Conservation (phyloP, 1,284 basidiomycete species). For the Chalciporus sp. region DNA sequence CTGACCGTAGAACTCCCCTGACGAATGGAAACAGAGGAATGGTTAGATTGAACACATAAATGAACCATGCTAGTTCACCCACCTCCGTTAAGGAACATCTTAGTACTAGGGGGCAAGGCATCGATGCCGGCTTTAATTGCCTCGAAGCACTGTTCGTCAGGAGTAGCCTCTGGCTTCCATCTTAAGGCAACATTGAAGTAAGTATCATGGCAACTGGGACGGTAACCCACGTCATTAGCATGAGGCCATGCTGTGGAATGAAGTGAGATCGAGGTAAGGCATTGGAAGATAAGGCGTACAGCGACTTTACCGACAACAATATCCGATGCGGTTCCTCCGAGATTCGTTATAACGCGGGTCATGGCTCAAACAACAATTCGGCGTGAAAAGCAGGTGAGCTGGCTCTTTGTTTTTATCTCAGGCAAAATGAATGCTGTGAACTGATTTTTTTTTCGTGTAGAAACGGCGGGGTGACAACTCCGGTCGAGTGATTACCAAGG, state of each 20-base stretch:
- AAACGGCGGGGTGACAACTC: no score
- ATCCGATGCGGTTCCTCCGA: constrained; percentile 25
- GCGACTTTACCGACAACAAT: constrained; percentile 32
- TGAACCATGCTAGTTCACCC: constrained; percentile 9
- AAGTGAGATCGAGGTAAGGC: constrained; percentile 3
- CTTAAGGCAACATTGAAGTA: neutral
- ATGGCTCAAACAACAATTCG: neutral
- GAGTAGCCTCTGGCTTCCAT: constrained; percentile 33
- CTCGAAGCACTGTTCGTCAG: constrained; percentile 60
- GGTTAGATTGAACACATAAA: neutral
- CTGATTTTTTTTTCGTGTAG: no score
- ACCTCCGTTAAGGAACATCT: constrained; percentile 37
- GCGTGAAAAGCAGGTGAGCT: no score
- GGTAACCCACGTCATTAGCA: constrained; percentile 9
- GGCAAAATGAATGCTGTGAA: no score
- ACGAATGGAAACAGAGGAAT: no score
- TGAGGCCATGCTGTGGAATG: no score
- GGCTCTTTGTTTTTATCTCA: no score
- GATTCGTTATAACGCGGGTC: constrained; percentile 20
- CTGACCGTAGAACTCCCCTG: constrained; percentile 37
- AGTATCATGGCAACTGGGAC: neutral
- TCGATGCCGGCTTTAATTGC: constrained; percentile 67
- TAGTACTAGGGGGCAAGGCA: constrained; percentile 42
- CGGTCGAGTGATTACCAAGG: no score
- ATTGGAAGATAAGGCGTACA: constrained; percentile 24